A percentile compares a stretch with the other conserved stretches of the same genome.
Evolutionary conservation across 2,329 filamentous ascomycete genomes (phyloP).

Genomic region (Diaporthe capsici): DNA sequence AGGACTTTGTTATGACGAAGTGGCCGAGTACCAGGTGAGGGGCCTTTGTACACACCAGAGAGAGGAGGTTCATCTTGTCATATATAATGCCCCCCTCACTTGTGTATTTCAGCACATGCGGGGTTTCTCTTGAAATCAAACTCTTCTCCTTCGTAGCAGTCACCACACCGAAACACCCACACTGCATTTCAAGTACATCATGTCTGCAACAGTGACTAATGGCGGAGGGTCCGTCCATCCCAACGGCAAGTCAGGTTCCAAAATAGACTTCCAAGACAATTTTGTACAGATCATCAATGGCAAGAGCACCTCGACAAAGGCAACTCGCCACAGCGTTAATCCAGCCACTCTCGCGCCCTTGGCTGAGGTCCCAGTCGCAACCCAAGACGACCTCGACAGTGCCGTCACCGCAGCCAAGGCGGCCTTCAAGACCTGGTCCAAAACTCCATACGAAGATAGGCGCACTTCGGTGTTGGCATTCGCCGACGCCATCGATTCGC

Average conservation of each 20-base stretch:
- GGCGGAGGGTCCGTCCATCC: neutral
- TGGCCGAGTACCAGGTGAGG: too few species aligned
- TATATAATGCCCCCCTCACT: too few species aligned
- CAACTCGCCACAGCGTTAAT: slow-evolving; percentile 9
- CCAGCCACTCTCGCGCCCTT: neutral
- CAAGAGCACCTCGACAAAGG: neutral
- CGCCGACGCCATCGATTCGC: slow-evolving; percentile 2
- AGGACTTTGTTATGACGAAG: too few species aligned
- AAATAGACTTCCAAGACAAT: slow-evolving; percentile 48
- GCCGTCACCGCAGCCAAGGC: slow-evolving; percentile 2
- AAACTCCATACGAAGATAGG: slow-evolving; percentile 2
- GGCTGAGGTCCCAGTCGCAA: slow-evolving; percentile 14
- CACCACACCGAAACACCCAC: too few species aligned
- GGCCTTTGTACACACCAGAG: too few species aligned
- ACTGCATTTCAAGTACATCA: neutral
- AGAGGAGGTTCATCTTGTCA: too few species aligned
- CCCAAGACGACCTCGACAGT: neutral
- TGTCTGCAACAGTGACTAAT: neutral
- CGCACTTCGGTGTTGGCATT: neutral
- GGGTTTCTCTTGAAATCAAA: neutral
- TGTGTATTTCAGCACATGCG: neutral
- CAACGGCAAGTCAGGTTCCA: neutral
- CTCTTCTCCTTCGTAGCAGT: too few species aligned
- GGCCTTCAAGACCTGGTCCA: slow-evolving; percentile 21
- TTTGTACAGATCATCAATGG: slow-evolving; percentile 24